Evolutionary conservation across 106 monocot genomes (phyloP), one percentile per base, ranked within the genome.

Genomic region (Dioscorea alata): DNA sequence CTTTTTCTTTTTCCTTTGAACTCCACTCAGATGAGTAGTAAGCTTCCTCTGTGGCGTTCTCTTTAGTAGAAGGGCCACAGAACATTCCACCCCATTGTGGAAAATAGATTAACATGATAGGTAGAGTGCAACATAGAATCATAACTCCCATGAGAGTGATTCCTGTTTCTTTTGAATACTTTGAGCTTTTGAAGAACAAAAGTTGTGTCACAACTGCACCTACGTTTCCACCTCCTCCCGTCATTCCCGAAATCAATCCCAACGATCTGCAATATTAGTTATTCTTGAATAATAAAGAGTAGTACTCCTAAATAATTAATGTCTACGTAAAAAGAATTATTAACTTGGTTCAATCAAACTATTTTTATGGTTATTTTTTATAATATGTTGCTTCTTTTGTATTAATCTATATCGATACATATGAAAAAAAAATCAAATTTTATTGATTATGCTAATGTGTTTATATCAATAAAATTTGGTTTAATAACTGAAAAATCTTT

Each of bases 21-120:
- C 66, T 83, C 94, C 94, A 94, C 35, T 94, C 94, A 0, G 75
- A 52, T 13, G 65, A 19, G 71, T 91, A 94, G 80, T 90, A 94
- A 9, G 19, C 8, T 66, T 74, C 78, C 19, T 66, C 76, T 2
- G 56, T 65, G 56, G 67, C 74, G n/a, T 62, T 24, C 49, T 59
- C 69, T 56, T 28, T 50, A 13, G 28, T 17, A 13, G 68, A 49
- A 15, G 89, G 75, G 2, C 82, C 85, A 48, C 58, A 62, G 35
- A 79, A 57, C 89, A 89, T 85, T 2, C 89, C 85, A 9, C 89
- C 85, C 76, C 73, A 74, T 21, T 80, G 73, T 0, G 82, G 83
- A 63, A 88, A 84, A 57, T 85, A 67, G 53, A 88, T 73, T 18
- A 88, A 49, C 23, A 62, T 58, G 33, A 84, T 23, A 4, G 84